Evolutionary conservation across 2,329 filamentous ascomycete species (phyloP).

Genomic region (Diaporthe sp.): DNA sequence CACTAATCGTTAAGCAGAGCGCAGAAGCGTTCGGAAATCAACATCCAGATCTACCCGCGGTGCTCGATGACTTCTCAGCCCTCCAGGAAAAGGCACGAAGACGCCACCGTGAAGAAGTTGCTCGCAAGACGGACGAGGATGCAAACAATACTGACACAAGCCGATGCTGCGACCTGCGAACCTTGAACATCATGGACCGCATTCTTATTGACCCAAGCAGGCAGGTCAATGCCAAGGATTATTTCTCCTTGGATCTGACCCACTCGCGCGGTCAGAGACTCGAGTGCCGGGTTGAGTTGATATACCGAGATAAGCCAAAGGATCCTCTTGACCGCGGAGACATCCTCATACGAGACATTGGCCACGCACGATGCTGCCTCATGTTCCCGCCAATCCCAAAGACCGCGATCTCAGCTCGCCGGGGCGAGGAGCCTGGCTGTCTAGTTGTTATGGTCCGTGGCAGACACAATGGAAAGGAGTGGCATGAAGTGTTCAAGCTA

Average conservation of each 20-base stretch:
- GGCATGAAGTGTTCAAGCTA: constrained; percentile 88
- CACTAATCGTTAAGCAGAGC: constrained; percentile 59
- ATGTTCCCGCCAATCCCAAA: constrained; percentile 90
- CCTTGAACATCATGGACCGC: constrained; percentile 76
- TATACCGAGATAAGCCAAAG: constrained; percentile 84
- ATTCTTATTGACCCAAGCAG: constrained; percentile 81
- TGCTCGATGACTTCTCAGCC: constrained; percentile 74
- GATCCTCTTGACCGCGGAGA: constrained; percentile 79
- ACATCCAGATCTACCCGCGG: constrained; percentile 66
- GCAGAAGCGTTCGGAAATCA: constrained; percentile 69
- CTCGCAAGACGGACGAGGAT: constrained; percentile 84
- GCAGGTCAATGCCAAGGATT: constrained; percentile 90
- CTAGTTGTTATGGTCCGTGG: constrained; percentile 91
- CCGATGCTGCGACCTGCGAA: constrained; percentile 82
- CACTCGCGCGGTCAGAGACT: constrained; percentile 93
- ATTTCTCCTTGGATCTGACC: constrained; percentile 85
- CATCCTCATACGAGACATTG: constrained; percentile 92
- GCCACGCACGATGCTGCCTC: constrained; percentile 80
- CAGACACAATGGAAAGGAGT: constrained; percentile 72
- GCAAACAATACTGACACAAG: constrained; percentile 86
- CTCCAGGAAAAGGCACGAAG: constrained; percentile 83
- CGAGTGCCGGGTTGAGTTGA: constrained; percentile 88
- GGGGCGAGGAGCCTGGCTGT: constrained; percentile 76
- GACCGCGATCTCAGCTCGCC: constrained; percentile 81
- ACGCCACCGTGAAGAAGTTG: constrained; percentile 72